A percentile compares a stretch with the other conserved stretches of the same genome.
Evolutionary conservation across 2,329 filamentous ascomycete genomes (phyloP).

Genomic region (Cytospora chrysosperma): DNA sequence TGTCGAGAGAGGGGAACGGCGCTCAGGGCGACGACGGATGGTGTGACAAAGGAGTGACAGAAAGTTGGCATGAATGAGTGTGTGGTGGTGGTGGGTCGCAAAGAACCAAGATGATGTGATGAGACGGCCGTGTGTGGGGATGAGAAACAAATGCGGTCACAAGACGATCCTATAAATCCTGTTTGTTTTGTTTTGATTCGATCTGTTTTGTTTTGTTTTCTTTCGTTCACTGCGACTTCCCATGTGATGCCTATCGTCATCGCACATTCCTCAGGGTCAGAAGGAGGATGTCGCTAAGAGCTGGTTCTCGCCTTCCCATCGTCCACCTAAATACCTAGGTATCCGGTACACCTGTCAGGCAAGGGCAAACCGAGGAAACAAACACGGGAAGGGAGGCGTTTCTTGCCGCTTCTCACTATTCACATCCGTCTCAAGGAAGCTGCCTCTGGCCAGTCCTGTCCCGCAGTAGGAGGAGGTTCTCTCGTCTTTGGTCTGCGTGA

Average conservation of each 20-base stretch:
- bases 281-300: background rate
- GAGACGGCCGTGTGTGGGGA: background rate
- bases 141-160: background rate
- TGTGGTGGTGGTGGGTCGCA: background rate
- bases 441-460: too few species aligned
- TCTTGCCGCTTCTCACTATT: background rate
- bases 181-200: background rate
- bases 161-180: background rate
- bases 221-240: background rate
- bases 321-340: background rate
- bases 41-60: background rate
- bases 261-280: background rate
- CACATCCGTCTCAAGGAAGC: background rate
- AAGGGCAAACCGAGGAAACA: background rate
- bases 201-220: background rate
- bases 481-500: background rate
- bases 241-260: background rate
- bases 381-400: background rate
- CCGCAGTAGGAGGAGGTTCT: background rate
- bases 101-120: background rate
- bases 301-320: background rate
- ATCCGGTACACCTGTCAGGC: background rate
- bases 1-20: background rate
- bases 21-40: background rate
- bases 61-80: background rate